Conservation (phyloP, 106 monocot species). For the Platanthera guangdongensis region DNA sequence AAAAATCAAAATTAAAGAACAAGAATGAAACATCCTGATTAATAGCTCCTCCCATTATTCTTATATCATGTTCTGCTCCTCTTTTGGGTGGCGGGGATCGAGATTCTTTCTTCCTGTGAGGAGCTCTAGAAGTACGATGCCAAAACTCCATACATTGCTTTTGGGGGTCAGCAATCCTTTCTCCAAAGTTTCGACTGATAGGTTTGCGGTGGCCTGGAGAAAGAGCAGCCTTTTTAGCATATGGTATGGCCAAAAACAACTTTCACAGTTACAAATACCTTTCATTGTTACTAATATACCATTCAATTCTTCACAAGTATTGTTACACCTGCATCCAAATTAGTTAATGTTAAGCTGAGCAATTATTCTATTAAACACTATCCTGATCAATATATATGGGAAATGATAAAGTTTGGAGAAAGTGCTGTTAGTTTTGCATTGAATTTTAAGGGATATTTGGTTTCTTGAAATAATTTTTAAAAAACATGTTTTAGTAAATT, state of each 20-base stretch:
- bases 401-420: too few relatives aligned
- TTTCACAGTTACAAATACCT: background rate
- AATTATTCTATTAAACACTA: too few relatives aligned
- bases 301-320: background rate
- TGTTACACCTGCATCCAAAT: too few relatives aligned
- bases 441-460: too few relatives aligned
- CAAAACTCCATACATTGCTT: slow-evolving; percentile 56
- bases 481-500: too few relatives aligned
- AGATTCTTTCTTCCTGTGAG: slow-evolving; percentile 45
- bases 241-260: background rate
- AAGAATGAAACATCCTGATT: too few relatives aligned
- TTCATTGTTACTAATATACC: background rate
- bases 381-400: too few relatives aligned
- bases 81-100: slow-evolving; percentile 32
- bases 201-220: slow-evolving; percentile 41
- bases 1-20: slow-evolving; percentile 9
- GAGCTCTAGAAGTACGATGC: slow-evolving; percentile 47
- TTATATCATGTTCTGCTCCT: slow-evolving; percentile 44
- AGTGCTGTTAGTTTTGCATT: too few relatives aligned
- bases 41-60: too few relatives aligned
- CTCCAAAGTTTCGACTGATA: slow-evolving; percentile 66
- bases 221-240: background rate
- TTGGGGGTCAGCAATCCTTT: slow-evolving; percentile 65
- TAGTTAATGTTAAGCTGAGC: too few relatives aligned
- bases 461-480: too few relatives aligned